Conservation (phyloP, 1,139 yeast genomes). For the Pichia sp. region DNA sequence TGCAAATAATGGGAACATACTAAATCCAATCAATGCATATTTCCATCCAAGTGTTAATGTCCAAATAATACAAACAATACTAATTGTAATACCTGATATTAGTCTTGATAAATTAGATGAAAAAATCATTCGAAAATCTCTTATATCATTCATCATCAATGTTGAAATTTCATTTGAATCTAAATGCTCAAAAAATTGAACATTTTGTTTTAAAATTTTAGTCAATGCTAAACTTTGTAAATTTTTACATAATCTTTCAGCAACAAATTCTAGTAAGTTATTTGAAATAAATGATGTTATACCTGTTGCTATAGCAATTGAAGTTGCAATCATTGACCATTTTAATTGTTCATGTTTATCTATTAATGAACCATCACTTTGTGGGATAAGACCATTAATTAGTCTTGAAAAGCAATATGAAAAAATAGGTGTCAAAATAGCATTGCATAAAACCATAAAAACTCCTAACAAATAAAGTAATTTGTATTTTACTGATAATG, state of each 20-base stretch:
- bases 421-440: conserved; percentile 67
- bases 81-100: conserved; percentile 47
- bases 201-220: conserved; percentile 46
- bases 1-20: conserved; percentile 61
- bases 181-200: conserved; percentile 47
- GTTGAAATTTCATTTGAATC: conserved; percentile 58
- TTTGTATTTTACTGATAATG: conserved; percentile 12
- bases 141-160: conserved; percentile 68
- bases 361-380: conserved; percentile 29
- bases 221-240: conserved; percentile 48
- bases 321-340: conserved; percentile 67
- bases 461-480: conserved; percentile 41
- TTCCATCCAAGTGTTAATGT: conserved; percentile 81
- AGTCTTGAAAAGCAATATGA: conserved; percentile 72
- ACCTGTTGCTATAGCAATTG: conserved; percentile 59
- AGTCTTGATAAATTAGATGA: conserved; percentile 55
- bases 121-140: conserved; percentile 64
- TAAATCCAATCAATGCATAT: conserved; percentile 69
- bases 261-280: conserved; percentile 45
- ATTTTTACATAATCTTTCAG: conserved; percentile 63
- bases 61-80: conserved; percentile 66
- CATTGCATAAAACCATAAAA: conserved; percentile 46
- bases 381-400: conserved; percentile 48
- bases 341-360: conserved; percentile 37
- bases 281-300: conserved; percentile 46